Conservation (phyloP, 495 filamentous ascomycete species). For the Aspergillus leporis region DNA sequence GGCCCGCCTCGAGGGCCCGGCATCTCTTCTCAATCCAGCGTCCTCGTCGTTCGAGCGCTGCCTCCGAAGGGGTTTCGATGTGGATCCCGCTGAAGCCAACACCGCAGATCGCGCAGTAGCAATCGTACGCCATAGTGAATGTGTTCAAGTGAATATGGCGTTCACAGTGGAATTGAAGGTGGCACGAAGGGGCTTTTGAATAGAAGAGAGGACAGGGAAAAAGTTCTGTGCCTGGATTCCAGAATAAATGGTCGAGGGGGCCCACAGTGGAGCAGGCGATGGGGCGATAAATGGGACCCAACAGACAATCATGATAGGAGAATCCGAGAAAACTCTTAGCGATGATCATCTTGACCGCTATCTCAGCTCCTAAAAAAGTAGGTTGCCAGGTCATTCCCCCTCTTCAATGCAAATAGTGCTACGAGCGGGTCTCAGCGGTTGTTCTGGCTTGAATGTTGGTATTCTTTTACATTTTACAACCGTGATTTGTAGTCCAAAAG, state of each 20-base stretch:
- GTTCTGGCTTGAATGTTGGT: background rate
- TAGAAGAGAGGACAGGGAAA: background rate
- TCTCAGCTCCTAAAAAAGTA: background rate
- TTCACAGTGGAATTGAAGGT: background rate
- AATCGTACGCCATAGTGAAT: slow-evolving; percentile 24
- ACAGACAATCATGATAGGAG: background rate
- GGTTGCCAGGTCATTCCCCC: slow-evolving; percentile 2
- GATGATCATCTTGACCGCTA: slow-evolving; percentile 3
- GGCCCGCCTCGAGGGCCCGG: slow-evolving; percentile 16
- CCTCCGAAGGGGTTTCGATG: slow-evolving; percentile 20
- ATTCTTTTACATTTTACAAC: background rate
- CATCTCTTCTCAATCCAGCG: slow-evolving; percentile 23
- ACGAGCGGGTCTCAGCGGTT: background rate
- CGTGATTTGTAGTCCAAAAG: background rate
- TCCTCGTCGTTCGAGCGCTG: slow-evolving; percentile 17
- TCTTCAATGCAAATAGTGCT: background rate
- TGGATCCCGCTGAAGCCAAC: slow-evolving; percentile 25
- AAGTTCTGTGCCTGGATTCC: background rate
- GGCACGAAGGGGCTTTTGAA: background rate
- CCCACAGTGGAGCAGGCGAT: background rate
- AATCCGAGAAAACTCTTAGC: background rate
- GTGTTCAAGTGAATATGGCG: background rate
- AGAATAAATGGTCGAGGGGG: background rate
- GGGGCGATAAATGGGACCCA: background rate
- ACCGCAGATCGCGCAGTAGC: slow-evolving; percentile 27